These are phyloP conservation scores for Bipolaris oryzae DNA, from an alignment of 2,329 filamentous ascomycete genomes.

Conservation along the genomic window DNA sequence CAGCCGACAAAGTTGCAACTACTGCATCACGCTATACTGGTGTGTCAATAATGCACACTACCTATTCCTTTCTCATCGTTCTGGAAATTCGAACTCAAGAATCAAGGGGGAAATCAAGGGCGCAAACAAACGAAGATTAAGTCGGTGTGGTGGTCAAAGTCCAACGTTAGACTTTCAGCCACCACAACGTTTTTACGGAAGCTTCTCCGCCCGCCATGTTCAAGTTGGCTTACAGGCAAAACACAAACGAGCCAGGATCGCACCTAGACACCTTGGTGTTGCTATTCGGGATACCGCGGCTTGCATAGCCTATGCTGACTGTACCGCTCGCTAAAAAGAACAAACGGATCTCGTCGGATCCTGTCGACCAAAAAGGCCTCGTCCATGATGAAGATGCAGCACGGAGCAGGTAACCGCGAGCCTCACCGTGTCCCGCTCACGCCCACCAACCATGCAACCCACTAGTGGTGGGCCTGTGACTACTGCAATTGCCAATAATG, in stretches of 20 bases:
- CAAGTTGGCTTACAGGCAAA: background rate
- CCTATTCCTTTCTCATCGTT: background rate
- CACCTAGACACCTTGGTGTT: background rate
- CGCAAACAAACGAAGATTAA: background rate
- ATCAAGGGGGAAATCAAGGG: background rate
- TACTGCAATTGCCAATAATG: background rate
- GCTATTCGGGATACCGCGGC: background rate
- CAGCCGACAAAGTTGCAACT: background rate
- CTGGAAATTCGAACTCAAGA: background rate
- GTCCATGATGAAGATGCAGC: no score
- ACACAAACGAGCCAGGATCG: background rate
- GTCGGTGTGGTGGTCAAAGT: background rate
- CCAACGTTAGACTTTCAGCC: background rate
- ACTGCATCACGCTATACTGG: background rate
- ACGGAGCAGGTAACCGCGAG: background rate
- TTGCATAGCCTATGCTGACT: background rate
- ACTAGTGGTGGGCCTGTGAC: no score
- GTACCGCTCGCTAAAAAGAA: background rate
- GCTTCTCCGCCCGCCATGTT: background rate
- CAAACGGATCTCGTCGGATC: background rate
- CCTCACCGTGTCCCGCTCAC: background rate
- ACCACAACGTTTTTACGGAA: background rate
- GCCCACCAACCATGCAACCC: background rate
- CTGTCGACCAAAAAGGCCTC: background rate
- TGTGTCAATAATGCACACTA: background rate